Percentiles rank a stretch among this genome's conserved stretches.
Evolutionary conservation across 2,329 filamentous ascomycete genomes (phyloP).

Genomic region (Aspergillus novoparasiticus): DNA sequence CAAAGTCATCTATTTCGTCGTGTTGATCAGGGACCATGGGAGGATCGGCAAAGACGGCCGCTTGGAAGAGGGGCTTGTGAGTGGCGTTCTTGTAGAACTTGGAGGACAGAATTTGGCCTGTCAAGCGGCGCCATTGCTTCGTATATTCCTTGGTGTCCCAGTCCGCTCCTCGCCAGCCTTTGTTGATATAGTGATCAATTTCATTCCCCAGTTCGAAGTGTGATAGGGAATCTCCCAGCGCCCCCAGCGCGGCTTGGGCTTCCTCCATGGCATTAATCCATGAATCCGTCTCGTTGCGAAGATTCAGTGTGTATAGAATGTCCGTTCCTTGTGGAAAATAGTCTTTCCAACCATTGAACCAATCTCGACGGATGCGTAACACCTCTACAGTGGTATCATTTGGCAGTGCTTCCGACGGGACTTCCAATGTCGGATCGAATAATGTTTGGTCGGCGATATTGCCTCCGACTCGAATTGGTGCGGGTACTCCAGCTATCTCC

Average conservation of each 20-base stretch:
- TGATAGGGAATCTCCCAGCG: slow-evolving; percentile 5
- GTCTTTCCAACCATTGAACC: slow-evolving; percentile 9
- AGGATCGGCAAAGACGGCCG: slow-evolving; percentile 12
- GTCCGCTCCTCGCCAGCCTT: slow-evolving; percentile 5
- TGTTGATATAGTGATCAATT: slow-evolving; percentile 14
- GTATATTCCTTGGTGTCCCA: slow-evolving; percentile 10
- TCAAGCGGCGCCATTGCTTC: slow-evolving; percentile 9
- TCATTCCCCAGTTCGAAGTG: slow-evolving; percentile 12
- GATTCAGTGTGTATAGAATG: slow-evolving; percentile 10
- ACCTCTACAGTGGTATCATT: slow-evolving; percentile 10
- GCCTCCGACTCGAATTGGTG: slow-evolving; percentile 9
- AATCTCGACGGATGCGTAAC: slow-evolving; percentile 1
- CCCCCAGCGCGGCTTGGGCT: slow-evolving; percentile 6
- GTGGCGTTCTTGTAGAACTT: slow-evolving; percentile 6
- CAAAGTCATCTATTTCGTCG: slow-evolving; percentile 13
- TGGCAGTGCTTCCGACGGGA: slow-evolving; percentile 2
- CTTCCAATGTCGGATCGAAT: not conserved
- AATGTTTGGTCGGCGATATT: slow-evolving; percentile 13
- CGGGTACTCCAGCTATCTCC: not conserved
- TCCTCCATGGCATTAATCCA: slow-evolving; percentile 11
- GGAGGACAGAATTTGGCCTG: slow-evolving; percentile 3
- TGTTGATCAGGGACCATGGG: slow-evolving; percentile 11
- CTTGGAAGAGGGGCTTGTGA: slow-evolving; percentile 10
- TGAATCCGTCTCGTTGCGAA: slow-evolving; percentile 4
- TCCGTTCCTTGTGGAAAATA: slow-evolving; percentile 8